These are phyloP conservation scores for Solanum chaucha DNA, from an alignment of 257 asterid species.

Conservation along the genomic window DNA sequence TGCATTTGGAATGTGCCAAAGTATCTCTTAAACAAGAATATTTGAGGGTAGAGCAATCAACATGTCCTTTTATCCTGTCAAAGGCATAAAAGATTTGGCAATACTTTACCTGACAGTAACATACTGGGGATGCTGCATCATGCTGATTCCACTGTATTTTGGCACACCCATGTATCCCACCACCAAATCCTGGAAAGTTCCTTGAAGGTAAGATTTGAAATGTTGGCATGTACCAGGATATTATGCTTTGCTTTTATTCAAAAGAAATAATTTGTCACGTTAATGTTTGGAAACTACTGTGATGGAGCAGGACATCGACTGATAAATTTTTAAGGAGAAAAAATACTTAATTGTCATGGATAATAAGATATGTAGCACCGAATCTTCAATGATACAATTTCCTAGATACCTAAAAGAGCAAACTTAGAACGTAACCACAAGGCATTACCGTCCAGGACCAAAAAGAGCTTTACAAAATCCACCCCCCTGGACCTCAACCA, in stretches of 20 bases:
- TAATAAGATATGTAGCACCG: not conserved
- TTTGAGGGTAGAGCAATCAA: not conserved
- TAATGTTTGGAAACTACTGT: not conserved
- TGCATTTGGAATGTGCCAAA: constrained; percentile 21
- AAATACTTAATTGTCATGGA: not conserved
- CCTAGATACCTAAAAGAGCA: not conserved
- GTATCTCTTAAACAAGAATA: not conserved
- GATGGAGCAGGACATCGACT: not conserved
- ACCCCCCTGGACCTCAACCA: not conserved
- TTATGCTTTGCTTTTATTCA: not conserved
- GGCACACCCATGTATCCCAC: constrained; percentile 99
- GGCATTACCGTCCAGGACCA: not conserved
- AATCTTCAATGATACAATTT: not conserved
- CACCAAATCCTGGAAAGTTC: constrained; percentile 75
- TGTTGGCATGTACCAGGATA: not conserved
- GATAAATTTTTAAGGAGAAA: not conserved
- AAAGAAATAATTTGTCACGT: not conserved
- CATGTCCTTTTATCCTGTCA: not conserved
- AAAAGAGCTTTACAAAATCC: not conserved
- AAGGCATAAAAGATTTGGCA: not conserved
- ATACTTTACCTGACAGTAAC: constrained; percentile 69
- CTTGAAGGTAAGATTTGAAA: not conserved
- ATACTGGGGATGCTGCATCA: constrained; percentile 92
- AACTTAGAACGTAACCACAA: not conserved
- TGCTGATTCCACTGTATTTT: constrained; percentile 71